Base-by-base conservation (phyloP, 306 rosid species). In the Vigna radiata region DNA sequence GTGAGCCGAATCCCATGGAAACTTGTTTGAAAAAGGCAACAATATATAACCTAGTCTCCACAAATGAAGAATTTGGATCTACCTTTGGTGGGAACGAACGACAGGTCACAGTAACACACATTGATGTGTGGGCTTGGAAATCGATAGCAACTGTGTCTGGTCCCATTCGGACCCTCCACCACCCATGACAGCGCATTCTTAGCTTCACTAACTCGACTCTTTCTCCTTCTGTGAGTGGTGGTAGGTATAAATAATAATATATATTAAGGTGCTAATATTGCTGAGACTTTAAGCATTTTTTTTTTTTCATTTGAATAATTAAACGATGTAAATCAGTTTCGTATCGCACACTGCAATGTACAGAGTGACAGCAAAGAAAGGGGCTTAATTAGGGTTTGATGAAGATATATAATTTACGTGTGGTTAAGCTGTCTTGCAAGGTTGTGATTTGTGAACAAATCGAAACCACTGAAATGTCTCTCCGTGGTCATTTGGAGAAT, bases 141-240 rank as follows among this genome's bases (percentile, higher is more conserved):
- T 59, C 7, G 72, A 48, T 29, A 8, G 49, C 60, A 8, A 36
- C 58, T 29, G 4, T 77, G 61, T 5, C 27, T 12, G 66, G 82
- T 53, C 89, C 84, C n/a, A n/a, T n/a, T n/a, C n/a, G n/a, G n/a
- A n/a, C n/a, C n/a, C n/a, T n/a, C n/a, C n/a, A n/a, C n/a, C n/a
- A n/a, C n/a, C n/a, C 73, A 25, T 84, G 90, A 87, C 79, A 82
- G 85, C 83, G n/a, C 84, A 66, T 21, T 53, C 70, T 64, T 75
- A 78, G 65, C 89, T 56, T 69, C 49, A 29, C 29, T 73, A 55
- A 19, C 75, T 77, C 74, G 52, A 55, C 58, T 78, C 6, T 66
- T 2, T 47, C 6, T 47, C 54, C 71, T 5, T 49, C 21, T 54
- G 5, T 56, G 62, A 29, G 62, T 44, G 41, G 9, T 31, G 65